Conservation (phyloP, 2,329 filamentous ascomycete genomes). For the Acarospora socialis region DNA sequence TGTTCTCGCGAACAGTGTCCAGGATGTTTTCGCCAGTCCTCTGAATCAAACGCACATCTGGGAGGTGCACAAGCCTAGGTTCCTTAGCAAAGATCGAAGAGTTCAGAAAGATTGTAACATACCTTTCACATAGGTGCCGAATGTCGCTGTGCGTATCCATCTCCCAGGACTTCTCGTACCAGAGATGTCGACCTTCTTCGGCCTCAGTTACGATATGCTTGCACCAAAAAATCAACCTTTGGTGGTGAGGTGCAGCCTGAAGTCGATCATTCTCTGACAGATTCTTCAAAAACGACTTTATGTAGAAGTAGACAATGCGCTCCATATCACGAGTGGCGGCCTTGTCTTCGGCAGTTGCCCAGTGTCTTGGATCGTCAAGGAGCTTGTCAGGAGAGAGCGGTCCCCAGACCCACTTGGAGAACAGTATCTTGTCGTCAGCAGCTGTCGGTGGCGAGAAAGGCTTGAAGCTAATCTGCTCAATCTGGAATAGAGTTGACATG, state of each 20-base stretch:
- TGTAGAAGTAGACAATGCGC: conserved; percentile 3
- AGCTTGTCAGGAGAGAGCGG: too few relatives aligned
- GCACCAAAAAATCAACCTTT: too few relatives aligned
- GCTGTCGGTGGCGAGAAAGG: too few relatives aligned
- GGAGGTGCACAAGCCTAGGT: background rate
- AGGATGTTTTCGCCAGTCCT: conserved; percentile 5
- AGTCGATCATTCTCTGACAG: background rate
- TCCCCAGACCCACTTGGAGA: too few relatives aligned
- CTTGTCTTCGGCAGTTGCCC: background rate
- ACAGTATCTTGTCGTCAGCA: too few relatives aligned
- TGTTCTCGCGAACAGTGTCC: conserved; percentile 1
- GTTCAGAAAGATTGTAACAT: too few relatives aligned
- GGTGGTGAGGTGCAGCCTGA: background rate
- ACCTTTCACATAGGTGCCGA: too few relatives aligned
- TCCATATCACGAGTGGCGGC: background rate
- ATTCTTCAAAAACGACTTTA: background rate
- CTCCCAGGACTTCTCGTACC: conserved; percentile 1
- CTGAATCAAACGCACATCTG: background rate
- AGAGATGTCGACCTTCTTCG: conserved; percentile 1
- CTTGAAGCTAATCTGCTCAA: too few relatives aligned
- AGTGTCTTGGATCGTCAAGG: background rate
- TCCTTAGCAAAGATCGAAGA: background rate
- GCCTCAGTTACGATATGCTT: background rate
- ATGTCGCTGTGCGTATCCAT: too few relatives aligned
- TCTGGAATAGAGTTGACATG: too few relatives aligned